A percentile compares a stretch with the other conserved stretches of the same genome.
Conservation (phyloP, 495 filamentous ascomycete genomes). For the Talaromyces borbonicus region DNA sequence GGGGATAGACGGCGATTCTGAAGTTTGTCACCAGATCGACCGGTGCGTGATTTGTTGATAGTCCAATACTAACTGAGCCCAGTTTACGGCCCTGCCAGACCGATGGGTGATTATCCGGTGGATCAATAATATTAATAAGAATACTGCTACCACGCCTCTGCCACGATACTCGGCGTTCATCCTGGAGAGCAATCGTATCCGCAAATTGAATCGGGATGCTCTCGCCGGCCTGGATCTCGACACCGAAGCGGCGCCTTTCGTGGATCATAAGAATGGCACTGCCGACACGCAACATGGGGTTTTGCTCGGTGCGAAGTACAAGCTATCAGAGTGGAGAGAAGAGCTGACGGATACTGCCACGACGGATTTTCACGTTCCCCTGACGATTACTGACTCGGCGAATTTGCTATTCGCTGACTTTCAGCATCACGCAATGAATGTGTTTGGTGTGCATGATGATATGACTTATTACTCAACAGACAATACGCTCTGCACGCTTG, state of each 20-base stretch:
- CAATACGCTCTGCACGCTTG: conserved; percentile 7
- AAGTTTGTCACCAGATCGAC: too few species aligned
- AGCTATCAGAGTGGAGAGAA: neutral
- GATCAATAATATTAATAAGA: conserved; percentile 13
- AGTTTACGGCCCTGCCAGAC: conserved; percentile 24
- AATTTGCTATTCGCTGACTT: conserved; percentile 47
- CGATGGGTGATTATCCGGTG: conserved; percentile 36
- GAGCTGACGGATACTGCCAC: neutral
- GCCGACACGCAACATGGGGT: conserved; percentile 37
- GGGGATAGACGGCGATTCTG: too few species aligned
- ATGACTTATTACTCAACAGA: conserved; percentile 23
- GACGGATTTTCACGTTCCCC: conserved; percentile 9
- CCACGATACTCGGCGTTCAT: conserved; percentile 31
- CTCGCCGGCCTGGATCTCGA: conserved; percentile 29
- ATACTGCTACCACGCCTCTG: conserved; percentile 11
- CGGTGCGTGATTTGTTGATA: conserved; percentile 12
- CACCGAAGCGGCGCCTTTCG: conserved; percentile 38
- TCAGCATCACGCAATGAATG: conserved; percentile 36
- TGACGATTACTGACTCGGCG: conserved; percentile 25
- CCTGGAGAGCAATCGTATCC: conserved; percentile 35
- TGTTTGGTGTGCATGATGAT: conserved; percentile 40
- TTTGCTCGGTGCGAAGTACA: conserved; percentile 36
- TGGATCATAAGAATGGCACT: conserved; percentile 13
- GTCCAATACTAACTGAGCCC: too few species aligned
- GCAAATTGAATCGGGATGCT: conserved; percentile 22